Evolutionary conservation across 176 grass and related monocot genomes (phyloP).

Genomic region (Rhynchospora tenuis): DNA sequence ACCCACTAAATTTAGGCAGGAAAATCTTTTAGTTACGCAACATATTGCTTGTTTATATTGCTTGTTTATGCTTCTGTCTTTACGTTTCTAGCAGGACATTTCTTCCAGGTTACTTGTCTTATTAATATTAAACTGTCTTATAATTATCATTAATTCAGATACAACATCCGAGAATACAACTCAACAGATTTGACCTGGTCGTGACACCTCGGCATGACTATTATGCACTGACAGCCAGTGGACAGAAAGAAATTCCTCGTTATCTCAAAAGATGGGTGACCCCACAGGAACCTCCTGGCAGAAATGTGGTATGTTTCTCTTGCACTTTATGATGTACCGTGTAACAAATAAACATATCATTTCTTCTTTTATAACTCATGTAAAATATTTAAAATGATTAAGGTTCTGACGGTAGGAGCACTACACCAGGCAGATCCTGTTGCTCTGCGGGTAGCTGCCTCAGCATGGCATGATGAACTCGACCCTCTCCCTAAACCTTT

Average conservation of each 20-base stretch:
- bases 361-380: constrained; percentile 5
- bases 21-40: background rate
- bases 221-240: constrained; percentile 71
- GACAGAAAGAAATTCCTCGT: constrained; percentile 63
- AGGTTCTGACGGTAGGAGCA: constrained; percentile 79
- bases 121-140: constrained; percentile 13
- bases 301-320: constrained; percentile 63
- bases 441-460: constrained; percentile 65
- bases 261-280: constrained; percentile 73
- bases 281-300: constrained; percentile 61
- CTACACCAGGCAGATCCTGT: constrained; percentile 88
- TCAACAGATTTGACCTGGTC: constrained; percentile 87
- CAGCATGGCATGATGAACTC: constrained; percentile 83
- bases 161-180: constrained; percentile 71
- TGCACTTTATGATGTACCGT: constrained; percentile 1
- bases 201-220: constrained; percentile 89
- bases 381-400: constrained; percentile 20
- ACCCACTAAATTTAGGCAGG: background rate
- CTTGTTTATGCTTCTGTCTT: background rate
- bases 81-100: background rate
- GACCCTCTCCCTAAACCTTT: constrained; percentile 79
- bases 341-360: background rate
- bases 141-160: constrained; percentile 41
- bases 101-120: background rate
- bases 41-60: background rate